Base-by-base conservation (phyloP, 2,329 filamentous ascomycete genomes). In the Monilinia aucupariae region DNA sequence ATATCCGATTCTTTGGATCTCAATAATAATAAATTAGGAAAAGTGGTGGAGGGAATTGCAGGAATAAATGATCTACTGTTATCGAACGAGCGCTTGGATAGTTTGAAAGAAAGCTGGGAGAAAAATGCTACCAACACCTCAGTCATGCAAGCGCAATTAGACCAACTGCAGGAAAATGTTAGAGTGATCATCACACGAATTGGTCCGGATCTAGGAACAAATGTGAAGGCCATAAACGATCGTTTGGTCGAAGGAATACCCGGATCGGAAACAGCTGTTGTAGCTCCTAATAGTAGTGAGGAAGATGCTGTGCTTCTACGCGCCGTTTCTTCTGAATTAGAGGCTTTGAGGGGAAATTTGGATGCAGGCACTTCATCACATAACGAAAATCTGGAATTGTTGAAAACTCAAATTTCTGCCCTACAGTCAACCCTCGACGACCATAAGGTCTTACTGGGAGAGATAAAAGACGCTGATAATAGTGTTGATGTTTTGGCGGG, bases 121-220 rank as follows among this genome's bases (percentile, higher is more conserved):
- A 65, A 69, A 61, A 68, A 68, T 45, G 66, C 58, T 62, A 71
- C 70, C 1, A 67, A 64, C 20, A 67, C 64, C 12, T 63, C 69
- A 3, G 68, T 70, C 17, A 65, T 74, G 59, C 71, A 72, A 63
- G 69, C 68, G 47, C 71, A 73, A 58, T 59, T 74, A 41, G 71
- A 74, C 51, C 70, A 73, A 64, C 62, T 74, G 50, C 69, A 71
- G 62, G 61, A 62, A 12, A 71, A 73, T 63, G 65, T 72, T 37
- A 69, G 65, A 20, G 50, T 62, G 3, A 66, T 73, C 25, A 65
- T 71, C 9, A 64, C 68, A 39, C 62, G 68, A 25, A 63, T 73
- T 30, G 68, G 68, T 8, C 22, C 67, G n/a, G 68, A 70, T 56
- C 61, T 72, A 1, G 67, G 68, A 15, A 64, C 66, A 39, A 69